A percentile compares a stretch with the other conserved stretches of the same genome.
phyloP scores from a whole-genome alignment of 768 basidiomycete genomes.

The Suillus discolor region DNA sequence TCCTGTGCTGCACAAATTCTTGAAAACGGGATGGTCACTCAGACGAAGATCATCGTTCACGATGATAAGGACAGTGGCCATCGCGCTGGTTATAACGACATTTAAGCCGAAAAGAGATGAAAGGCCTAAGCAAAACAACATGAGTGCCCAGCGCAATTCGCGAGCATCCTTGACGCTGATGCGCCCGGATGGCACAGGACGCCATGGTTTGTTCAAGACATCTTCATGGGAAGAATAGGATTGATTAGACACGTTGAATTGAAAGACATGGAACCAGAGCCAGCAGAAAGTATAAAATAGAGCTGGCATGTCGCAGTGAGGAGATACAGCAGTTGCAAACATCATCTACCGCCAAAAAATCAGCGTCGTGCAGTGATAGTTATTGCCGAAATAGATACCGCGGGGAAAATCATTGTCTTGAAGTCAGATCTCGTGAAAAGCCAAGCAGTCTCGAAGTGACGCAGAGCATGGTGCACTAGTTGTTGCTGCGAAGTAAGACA shows the following conservation, averaged over 20 bases:
- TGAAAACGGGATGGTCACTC: conserved; percentile 26
- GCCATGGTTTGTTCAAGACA: conserved; percentile 35
- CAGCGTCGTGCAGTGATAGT: neutral
- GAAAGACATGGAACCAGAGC: conserved; percentile 36
- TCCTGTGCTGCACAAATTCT: conserved; percentile 34
- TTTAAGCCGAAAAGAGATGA: conserved; percentile 22
- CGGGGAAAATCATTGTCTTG: conserved; percentile 37
- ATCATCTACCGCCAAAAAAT: conserved; percentile 14
- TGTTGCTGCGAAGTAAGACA: neutral
- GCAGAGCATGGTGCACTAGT: neutral
- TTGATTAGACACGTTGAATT: conserved; percentile 38
- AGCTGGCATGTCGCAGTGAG: neutral
- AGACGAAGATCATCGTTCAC: conserved; percentile 34
- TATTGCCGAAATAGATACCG: conserved; percentile 22
- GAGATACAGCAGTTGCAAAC: conserved; percentile 13
- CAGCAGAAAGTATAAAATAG: conserved; percentile 20
- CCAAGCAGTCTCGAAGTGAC: conserved; percentile 29
- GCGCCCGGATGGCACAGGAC: conserved; percentile 40
- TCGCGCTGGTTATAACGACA: conserved; percentile 21
- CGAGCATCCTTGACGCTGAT: conserved; percentile 25
- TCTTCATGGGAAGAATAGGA: conserved; percentile 30
- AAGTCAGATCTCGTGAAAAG: conserved; percentile 39
- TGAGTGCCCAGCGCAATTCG: conserved; percentile 35
- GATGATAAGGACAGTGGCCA: conserved; percentile 25
- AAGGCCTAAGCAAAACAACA: conserved; percentile 28